phyloP scores from a whole-genome alignment of 495 filamentous ascomycete genomes.

The Rhypophila decipiens region DNA sequence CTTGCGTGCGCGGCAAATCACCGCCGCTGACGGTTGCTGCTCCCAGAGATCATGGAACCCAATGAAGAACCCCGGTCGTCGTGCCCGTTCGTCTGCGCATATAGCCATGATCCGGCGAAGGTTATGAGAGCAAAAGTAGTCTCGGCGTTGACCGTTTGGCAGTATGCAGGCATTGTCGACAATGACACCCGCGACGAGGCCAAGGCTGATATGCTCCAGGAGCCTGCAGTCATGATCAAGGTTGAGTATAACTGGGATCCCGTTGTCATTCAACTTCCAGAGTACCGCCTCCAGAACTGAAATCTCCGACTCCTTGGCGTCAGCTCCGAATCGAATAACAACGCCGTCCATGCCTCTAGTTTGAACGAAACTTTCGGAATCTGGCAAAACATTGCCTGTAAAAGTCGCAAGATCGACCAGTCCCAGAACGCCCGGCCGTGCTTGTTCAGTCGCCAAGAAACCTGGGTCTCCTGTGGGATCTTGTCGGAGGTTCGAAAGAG shows the following conservation, averaged over 20 bases:
- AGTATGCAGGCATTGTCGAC: slow-evolving; percentile 46
- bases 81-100: slow-evolving; percentile 6
- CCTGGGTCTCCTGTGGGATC: no score
- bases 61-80: slow-evolving; percentile 16
- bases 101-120: slow-evolving; percentile 34
- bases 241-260: slow-evolving; percentile 11
- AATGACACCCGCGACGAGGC: slow-evolving; percentile 30
- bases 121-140: slow-evolving; percentile 42
- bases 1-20: slow-evolving; percentile 17
- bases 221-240: slow-evolving; percentile 3
- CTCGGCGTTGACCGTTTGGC: slow-evolving; percentile 39
- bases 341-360: no score
- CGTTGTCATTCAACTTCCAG: not conserved
- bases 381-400: no score
- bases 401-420: no score
- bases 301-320: no score
- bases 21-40: slow-evolving; percentile 11
- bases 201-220: slow-evolving; percentile 6
- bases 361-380: no score
- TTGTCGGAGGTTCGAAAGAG: no score
- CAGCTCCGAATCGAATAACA: no score
- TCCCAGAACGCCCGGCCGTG: no score
- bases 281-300: slow-evolving; percentile 4
- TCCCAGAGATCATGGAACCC: slow-evolving; percentile 21
- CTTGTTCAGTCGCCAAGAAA: no score